Base-by-base conservation (phyloP, 2,329 filamentous ascomycete species). In the Ceratocystis cacaofunesta region DNA sequence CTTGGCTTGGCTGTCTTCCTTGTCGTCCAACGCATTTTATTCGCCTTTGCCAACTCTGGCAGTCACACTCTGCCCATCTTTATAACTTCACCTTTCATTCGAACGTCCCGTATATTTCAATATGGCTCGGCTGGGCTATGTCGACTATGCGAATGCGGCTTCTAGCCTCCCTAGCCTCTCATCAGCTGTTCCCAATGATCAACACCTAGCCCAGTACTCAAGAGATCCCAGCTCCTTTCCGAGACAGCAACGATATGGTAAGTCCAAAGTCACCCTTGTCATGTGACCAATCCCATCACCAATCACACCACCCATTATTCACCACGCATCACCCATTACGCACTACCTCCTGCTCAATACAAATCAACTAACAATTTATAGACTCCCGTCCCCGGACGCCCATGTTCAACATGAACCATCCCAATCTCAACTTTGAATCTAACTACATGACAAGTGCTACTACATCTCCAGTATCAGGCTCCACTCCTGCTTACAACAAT, bases 361-460 rank as follows among this genome's bases (percentile, higher is more conserved):
- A 41, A 41, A 15, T 5, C 48, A 41, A 41, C 48, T 52, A 52
- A 52, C 48, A 28, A 5, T 32, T n/a, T 17, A 8, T 25, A 61
- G 61, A 62, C 43, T 30, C 43, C 15, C 43, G 46, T 15, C 61
- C 61, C 43, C 61, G 61, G 41, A 62, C 61, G 6, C 25, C 61
- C 19, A 30, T 62, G 25, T 30, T 46, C 43, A 62, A 25, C 61
- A 30, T 48, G 2, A 46, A 32, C 55, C 12, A 36, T 36, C 15
- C 55, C 15, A 30, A 58, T 5, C 28, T 58, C 25, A 36, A n/a
- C 55, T 58, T 58, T 36, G 55, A 58, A 28, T 58, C 55, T 30
- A 36, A 36, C 25, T 58, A 58, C 55, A 50, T 46, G 43, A 19
- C 60, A 30, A 17, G 32, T 41, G 28, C 60, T 15, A 28, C 43